Percentiles rank a stretch among this genome's conserved stretches.
These are phyloP conservation scores for Rhizomucor miehei DNA, from an alignment of 371 early-diverging fungal genomes.

Conservation along the genomic window DNA sequence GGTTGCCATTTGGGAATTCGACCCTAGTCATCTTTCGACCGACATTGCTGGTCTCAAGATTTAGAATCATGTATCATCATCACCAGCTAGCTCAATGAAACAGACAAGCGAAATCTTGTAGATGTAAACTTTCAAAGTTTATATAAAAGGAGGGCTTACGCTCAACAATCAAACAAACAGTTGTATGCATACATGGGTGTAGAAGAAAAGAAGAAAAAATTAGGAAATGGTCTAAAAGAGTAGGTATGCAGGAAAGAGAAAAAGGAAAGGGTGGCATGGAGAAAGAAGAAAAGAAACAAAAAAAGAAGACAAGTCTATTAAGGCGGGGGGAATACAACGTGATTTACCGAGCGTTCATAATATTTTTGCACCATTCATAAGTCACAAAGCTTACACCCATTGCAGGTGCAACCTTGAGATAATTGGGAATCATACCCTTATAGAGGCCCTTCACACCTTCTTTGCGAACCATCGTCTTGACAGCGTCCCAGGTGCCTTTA, in stretches of 20 bases:
- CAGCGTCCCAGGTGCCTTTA: conserved; percentile 73
- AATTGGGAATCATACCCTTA: conserved; percentile 78
- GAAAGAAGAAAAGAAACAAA: neutral
- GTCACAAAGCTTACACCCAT: conserved; percentile 85
- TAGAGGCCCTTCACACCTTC: conserved; percentile 61
- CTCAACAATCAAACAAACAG: neutral
- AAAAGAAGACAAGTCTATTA: neutral
- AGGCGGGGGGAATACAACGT: conserved; percentile 1
- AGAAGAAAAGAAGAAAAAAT: conserved; percentile 7
- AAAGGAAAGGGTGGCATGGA: neutral
- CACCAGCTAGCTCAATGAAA: neutral
- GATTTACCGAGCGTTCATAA: conserved; percentile 38
- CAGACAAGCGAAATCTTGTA: conserved; percentile 3
- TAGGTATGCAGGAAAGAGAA: neutral
- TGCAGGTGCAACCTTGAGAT: conserved; percentile 84
- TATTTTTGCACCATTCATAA: conserved; percentile 72
- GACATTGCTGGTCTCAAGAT: conserved; percentile 41
- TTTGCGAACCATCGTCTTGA: conserved; percentile 62
- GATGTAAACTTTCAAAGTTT: neutral
- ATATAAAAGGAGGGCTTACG: too few species aligned
- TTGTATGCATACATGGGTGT: conserved; percentile 1
- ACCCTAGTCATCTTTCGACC: conserved; percentile 40
- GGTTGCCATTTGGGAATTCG: conserved; percentile 82
- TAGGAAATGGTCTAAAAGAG: neutral
- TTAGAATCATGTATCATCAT: conserved; percentile 13